Base-by-base conservation (phyloP, 768 basidiomycete species). In the Trametes villosa region DNA sequence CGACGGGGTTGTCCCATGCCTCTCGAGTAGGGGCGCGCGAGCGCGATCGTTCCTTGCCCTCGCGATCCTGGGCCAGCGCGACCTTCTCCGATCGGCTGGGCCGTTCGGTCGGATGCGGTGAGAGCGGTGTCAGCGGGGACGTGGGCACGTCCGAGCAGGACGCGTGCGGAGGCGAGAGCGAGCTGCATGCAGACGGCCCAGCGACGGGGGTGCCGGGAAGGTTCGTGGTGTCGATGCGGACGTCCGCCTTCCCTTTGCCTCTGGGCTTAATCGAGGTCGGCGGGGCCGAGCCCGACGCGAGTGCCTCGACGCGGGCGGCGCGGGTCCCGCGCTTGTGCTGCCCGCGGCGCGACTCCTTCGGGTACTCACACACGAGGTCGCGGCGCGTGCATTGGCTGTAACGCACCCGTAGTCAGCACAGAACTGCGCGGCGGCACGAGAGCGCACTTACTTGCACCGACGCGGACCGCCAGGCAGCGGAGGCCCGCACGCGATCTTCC, bases 401-500 rank as follows among this genome's bases (percentile, higher is more conserved):
- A 48, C 2, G 55, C 17, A 46, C n/a, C n/a, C n/a, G n/a, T n/a
- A 7, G 42, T 7, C 18, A 42, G 22, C 41, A 62, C 4, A n/a
- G 12, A 44, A 9, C 9, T 8, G 44, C 7, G 24, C 20, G 22
- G 8, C 58, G 3, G 22, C n/a, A 51, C 6, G 20, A 40, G 12
- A 30, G 54, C 34, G 22, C 48, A 69, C 81, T 68, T 53, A 82
- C 81, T 82, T 81, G 81, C 81, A 82, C 9, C 78, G 74, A 56
- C 69, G 71, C 53, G 69, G 65, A 62, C 62, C 72, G 20, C 74
- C 74, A 27, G 76, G 73, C 55, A 73, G 63, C 17, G 79, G 79
- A 17, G 78, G 71, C 30, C 81, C 81, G 64, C 81, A 82, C 24
- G 79, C 79, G 65, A 82, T 82, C 70, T 82, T 82, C 61, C 81